A percentile compares a stretch with the other conserved stretches of the same genome.
phyloP scores from a whole-genome alignment of 163 green algal genomes.

The Chlorella variabilis region DNA sequence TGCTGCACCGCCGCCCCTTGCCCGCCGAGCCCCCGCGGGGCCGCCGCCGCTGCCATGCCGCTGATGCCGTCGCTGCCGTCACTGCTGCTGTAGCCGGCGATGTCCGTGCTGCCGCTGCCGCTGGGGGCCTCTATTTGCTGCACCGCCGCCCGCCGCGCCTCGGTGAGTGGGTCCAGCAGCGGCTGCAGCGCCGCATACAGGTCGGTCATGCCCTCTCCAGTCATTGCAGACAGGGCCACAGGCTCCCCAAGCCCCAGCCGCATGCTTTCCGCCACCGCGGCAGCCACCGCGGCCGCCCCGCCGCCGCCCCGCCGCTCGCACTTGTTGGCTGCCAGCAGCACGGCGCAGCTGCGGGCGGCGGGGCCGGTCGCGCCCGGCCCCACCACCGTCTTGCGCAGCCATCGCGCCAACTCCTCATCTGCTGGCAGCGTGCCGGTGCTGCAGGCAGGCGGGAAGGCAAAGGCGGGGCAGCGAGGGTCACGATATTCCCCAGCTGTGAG shows the following conservation, averaged over 20 bases:
- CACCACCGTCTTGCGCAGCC: slow-evolving; percentile 64
- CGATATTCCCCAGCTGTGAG: not conserved
- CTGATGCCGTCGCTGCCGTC: not conserved
- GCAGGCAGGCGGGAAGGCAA: slow-evolving; percentile 6
- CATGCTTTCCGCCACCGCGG: slow-evolving; percentile 60
- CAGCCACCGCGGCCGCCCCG: slow-evolving; percentile 47
- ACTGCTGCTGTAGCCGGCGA: not conserved
- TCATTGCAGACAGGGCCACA: slow-evolving; percentile 85
- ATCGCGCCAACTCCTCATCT: slow-evolving; percentile 77
- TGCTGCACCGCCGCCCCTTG: not conserved
- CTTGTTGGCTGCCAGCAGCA: slow-evolving; percentile 91
- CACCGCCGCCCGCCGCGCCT: slow-evolving; percentile 13
- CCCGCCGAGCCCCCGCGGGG: too few relatives aligned
- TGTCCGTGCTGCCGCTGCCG: not conserved
- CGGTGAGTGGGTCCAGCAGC: slow-evolving; percentile 35
- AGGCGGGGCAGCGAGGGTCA: not conserved
- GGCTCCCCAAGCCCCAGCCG: slow-evolving; percentile 84
- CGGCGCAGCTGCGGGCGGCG: not conserved
- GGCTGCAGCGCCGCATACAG: slow-evolving; percentile 84
- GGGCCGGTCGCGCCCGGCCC: too few relatives aligned
- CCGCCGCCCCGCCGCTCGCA: slow-evolving; percentile 70
- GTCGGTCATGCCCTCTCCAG: slow-evolving; percentile 89
- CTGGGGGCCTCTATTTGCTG: not conserved
- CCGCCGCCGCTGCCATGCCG: not conserved
- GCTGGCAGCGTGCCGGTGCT: slow-evolving; percentile 65